Base-by-base conservation (phyloP, 2,329 filamentous ascomycete genomes). In the Stagonosporopsis cucurbitacearum region DNA sequence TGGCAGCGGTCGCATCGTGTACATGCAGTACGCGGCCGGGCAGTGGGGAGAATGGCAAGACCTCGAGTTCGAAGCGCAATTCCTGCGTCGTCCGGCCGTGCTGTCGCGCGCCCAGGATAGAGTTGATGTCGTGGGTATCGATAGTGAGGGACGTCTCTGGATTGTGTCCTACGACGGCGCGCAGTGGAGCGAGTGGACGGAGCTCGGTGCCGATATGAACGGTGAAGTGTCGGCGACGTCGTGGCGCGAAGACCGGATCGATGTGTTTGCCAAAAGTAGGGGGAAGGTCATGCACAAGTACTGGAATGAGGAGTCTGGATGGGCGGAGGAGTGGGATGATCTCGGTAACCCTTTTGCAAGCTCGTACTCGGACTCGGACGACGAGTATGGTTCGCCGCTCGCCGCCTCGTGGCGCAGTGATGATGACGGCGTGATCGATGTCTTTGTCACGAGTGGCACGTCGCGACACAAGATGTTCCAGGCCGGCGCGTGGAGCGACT, bases 21-120 rank as follows among this genome's bases (percentile, higher is more conserved):
- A 45, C 32, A 49, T 40, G 47, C 44, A 48, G 22, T 58, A 49
- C 36, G 40, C 26, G 26, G 45, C 54, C 17, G 51, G 43, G 20
- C 28, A 50, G 15, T 60, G 50, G 45, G 50, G 41, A 6, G 37
- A 41, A 11, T 60, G 58, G 58, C 37, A 58, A 17, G 58, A 60
- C 9, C 45, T 60, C 32, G 40, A 47, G 2, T 51, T 36, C 13
- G 28, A 13, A 1, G 42, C 46, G 1, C 17, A 42, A 6, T 54
- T 58, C 23, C 15, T 30, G 3, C 23, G 41, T 8, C 46, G 54
- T 1, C 58, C 58, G 2, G 36, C 50, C 3, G 50, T 58, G 3
- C 17, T 58, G 1, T 58, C 50, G 2, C 25, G 54, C 49, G 39
- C 28, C 6, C 20, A 42, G 12, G 33, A 39, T 8, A 51, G 39